Conservation (phyloP, 192 early-diverging fungal species). For the Dimargaris xerosporica region DNA sequence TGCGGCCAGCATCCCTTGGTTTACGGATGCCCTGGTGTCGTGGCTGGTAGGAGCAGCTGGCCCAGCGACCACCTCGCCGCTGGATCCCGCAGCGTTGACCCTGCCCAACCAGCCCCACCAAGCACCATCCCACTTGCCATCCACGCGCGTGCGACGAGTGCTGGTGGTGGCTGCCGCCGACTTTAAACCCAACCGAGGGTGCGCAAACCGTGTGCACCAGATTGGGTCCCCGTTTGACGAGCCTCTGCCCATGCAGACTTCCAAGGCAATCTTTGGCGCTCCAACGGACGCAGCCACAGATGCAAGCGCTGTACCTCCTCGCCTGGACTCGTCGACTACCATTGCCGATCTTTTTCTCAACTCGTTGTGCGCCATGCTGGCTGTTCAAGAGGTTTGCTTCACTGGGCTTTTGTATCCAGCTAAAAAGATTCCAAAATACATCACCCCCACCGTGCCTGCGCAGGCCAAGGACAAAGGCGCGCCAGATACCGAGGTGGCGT, state of each 20-base stretch:
- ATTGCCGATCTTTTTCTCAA: constrained; percentile 6
- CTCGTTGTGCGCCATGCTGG: constrained; percentile 3
- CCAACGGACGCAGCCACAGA: neutral
- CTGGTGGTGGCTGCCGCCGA: constrained; percentile 9
- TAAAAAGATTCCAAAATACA: neutral
- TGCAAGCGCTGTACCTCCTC: neutral
- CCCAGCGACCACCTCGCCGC: neutral
- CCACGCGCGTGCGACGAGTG: constrained; percentile 3
- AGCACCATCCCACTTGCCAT: neutral
- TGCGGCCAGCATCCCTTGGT: constrained; percentile 6
- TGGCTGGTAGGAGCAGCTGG: neutral
- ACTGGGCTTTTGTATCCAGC: constrained; percentile 10
- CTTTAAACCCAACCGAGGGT: constrained; percentile 11
- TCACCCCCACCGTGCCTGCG: neutral
- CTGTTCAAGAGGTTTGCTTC: constrained; percentile 4
- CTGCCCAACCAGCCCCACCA: neutral
- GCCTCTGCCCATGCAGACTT: neutral
- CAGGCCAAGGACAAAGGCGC: neutral
- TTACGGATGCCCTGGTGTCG: constrained; percentile 6
- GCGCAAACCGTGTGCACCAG: neutral
- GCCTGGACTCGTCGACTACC: neutral
- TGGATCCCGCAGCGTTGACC: neutral
- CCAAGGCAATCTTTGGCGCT: neutral
- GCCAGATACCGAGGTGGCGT: constrained; percentile 16
- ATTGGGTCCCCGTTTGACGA: constrained; percentile 1